Percentiles rank a stretch among this genome's conserved stretches.
These are phyloP conservation scores for Phallus indusiatus DNA, from an alignment of 768 basidiomycete genomes.

Conservation along the genomic window DNA sequence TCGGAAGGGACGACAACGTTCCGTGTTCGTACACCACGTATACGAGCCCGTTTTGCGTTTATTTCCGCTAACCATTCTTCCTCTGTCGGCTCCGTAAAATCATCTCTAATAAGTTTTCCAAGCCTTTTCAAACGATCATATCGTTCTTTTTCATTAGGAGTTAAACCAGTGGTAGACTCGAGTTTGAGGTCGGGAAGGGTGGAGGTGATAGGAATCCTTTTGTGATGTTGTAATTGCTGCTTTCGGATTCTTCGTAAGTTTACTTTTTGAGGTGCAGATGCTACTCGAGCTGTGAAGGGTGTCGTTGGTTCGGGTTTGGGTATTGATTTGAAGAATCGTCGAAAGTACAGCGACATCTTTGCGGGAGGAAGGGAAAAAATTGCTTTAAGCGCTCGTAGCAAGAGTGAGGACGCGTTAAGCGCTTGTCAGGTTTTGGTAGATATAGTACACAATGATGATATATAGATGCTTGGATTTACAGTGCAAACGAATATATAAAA, in stretches of 20 bases:
- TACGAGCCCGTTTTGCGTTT: constrained; percentile 46
- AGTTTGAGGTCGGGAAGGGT: constrained; percentile 35
- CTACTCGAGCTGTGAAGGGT: constrained; percentile 46
- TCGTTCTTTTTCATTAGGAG: constrained; percentile 53
- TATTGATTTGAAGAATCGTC: constrained; percentile 30
- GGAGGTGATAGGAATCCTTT: constrained; percentile 23
- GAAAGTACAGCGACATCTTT: constrained; percentile 19
- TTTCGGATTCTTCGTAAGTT: constrained; percentile 54
- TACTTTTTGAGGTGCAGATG: constrained; percentile 66
- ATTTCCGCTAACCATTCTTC: constrained; percentile 50
- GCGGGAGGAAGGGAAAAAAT: neutral
- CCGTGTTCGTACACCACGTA: constrained; percentile 50
- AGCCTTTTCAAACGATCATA: constrained; percentile 50
- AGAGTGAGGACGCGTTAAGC: too few species aligned
- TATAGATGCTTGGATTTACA: too few species aligned
- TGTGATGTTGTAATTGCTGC: constrained; percentile 11
- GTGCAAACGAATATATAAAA: too few species aligned
- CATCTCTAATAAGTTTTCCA: constrained; percentile 34
- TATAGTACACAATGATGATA: too few species aligned
- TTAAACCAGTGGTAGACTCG: constrained; percentile 43
- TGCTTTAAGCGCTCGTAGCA: too few species aligned
- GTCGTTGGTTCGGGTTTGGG: constrained; percentile 21
- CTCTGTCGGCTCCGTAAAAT: constrained; percentile 32
- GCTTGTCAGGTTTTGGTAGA: too few species aligned
- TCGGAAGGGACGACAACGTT: constrained; percentile 24